Evolutionary conservation across 306 rosid genomes (phyloP).

Genomic region (Dalbergia cochinchinensis): DNA sequence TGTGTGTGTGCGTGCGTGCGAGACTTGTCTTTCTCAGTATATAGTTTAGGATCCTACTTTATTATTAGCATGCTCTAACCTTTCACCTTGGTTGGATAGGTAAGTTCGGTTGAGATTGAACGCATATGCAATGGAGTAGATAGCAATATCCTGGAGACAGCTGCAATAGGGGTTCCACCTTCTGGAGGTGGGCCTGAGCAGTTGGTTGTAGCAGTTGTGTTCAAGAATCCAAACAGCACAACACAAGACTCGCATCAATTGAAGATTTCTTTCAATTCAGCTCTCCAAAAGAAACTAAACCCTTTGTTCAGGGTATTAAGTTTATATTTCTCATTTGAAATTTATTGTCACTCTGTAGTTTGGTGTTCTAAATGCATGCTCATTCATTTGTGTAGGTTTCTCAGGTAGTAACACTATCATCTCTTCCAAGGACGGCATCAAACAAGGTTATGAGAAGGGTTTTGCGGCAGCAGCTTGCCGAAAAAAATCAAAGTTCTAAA

Average conservation of each 20-base stretch:
- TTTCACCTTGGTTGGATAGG: conserved; percentile 60
- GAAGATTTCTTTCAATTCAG: conserved; percentile 73
- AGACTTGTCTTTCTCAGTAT: not conserved
- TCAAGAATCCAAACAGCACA: conserved; percentile 54
- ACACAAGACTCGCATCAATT: conserved; percentile 58
- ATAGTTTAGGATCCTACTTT: conserved; percentile 2
- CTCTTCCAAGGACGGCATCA: conserved; percentile 92
- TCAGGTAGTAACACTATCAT: conserved; percentile 62
- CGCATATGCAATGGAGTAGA: conserved; percentile 86
- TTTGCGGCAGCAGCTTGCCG: conserved; percentile 70
- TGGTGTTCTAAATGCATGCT: conserved; percentile 26
- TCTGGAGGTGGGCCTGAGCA: conserved; percentile 91
- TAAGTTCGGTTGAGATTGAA: conserved; percentile 96
- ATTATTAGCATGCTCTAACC: not conserved
- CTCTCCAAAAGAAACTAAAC: conserved; percentile 89
- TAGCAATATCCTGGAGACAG: conserved; percentile 76
- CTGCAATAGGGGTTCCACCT: conserved; percentile 95
- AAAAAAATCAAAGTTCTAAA: conserved; percentile 61
- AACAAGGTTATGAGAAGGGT: conserved; percentile 97
- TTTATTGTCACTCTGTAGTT: not conserved
- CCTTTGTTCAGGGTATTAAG: conserved; percentile 81
- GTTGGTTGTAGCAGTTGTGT: conserved; percentile 77
- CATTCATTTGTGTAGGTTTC: conserved; percentile 64
- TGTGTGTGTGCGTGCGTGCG: not conserved
- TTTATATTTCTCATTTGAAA: too few relatives aligned